Conservation (phyloP, 306 rosid genomes). For the Crataegus laevigata region DNA sequence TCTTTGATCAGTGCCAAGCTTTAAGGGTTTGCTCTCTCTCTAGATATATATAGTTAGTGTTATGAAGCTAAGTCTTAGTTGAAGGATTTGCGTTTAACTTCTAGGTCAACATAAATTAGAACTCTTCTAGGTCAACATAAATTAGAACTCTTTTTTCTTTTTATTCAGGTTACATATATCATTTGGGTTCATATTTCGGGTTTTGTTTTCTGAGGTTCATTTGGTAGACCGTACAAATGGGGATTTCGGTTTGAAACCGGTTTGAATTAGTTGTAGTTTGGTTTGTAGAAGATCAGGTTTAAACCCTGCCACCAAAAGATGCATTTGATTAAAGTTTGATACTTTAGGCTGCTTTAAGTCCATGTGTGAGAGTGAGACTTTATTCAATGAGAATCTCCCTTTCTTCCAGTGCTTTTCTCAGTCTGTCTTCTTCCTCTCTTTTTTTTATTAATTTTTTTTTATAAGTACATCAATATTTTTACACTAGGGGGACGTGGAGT, state of each 20-base stretch:
- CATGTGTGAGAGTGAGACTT: constrained; percentile 47
- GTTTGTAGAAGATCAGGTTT: constrained; percentile 15
- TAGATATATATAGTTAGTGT: too few species aligned
- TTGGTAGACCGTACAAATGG: constrained; percentile 5
- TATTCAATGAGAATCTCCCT: constrained; percentile 53
- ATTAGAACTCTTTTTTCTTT: neutral
- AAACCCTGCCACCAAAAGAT: constrained; percentile 27
- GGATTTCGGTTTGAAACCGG: constrained; percentile 18
- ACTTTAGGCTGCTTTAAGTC: constrained; percentile 49
- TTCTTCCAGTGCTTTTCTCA: constrained; percentile 59
- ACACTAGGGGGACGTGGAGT: too few species aligned
- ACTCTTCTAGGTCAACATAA: neutral
- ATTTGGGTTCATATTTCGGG: neutral
- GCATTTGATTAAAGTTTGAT: constrained; percentile 44
- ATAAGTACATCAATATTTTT: too few species aligned
- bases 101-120: neutral
- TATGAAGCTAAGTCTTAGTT: neutral
- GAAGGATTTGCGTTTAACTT: neutral
- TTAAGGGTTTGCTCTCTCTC: constrained; percentile 17
- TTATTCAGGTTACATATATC: neutral
- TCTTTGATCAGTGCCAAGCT: constrained; percentile 12
- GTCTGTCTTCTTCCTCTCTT: constrained; percentile 36
- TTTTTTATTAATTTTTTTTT: too few species aligned
- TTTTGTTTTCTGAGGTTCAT: neutral
- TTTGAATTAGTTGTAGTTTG: constrained; percentile 8